phyloP scores from a whole-genome alignment of 148 eudicot species.

The Arctostaphylos glauca region DNA sequence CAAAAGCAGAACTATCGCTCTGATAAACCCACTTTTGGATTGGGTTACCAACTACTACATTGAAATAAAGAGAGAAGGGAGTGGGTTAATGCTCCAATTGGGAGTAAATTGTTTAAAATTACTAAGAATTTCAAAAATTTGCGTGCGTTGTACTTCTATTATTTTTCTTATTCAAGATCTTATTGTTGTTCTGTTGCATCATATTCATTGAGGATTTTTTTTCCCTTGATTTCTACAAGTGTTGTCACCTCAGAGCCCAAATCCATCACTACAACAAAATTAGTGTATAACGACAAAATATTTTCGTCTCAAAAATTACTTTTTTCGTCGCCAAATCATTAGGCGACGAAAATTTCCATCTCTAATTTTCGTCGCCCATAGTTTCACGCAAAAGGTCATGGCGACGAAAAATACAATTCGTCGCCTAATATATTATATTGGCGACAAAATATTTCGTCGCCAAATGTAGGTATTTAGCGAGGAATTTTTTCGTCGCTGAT shows the following conservation, averaged over 20 bases:
- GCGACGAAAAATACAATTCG: too few species aligned
- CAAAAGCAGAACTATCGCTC: neutral
- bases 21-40: neutral
- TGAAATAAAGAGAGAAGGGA: neutral
- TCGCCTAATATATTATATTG: too few species aligned
- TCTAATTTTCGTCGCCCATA: too few species aligned
- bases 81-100: slow-evolving; percentile 4
- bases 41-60: neutral
- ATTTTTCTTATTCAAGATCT: neutral
- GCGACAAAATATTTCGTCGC: too few species aligned
- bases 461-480: too few species aligned
- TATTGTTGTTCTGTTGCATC: neutral
- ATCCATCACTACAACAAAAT: too few species aligned
- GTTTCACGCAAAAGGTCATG: too few species aligned
- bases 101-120: neutral
- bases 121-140: neutral
- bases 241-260: neutral
- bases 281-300: too few species aligned
- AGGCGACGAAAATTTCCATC: too few species aligned
- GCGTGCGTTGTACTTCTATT: neutral
- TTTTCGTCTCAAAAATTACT: too few species aligned
- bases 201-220: neutral
- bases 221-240: neutral
- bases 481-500: too few species aligned
- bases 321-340: too few species aligned